Evolutionary conservation across 1,284 basidiomycete genomes (phyloP), one percentile per base, ranked within the genome.

Genomic region (Coniophora puteana): DNA sequence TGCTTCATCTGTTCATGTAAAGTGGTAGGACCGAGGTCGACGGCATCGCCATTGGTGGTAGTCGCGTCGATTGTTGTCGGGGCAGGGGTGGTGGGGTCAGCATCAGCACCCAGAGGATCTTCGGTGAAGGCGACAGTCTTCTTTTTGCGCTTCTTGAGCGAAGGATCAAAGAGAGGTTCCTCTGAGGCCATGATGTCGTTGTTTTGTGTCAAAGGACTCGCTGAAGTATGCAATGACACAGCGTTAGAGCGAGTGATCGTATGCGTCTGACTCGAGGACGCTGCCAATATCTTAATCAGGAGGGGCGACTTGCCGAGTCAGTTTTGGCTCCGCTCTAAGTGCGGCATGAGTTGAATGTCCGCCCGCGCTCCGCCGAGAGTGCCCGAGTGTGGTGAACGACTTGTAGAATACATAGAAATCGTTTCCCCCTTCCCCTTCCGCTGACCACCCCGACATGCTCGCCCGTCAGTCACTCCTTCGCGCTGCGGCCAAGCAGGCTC

Each of bases 111-210:
- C n/a, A 87, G 74, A 0, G 87, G 83, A 57, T 90, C 87, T 57
- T 89, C 88, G 0, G 79, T 80, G 65, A 91, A 90, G 12, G 83
- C 83, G 31, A 92, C 87, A 11, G 72, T 73, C 68, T 91, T 91
- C 69, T 92, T 92, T 74, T 88, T 90, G 53, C 78, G 75, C 69
- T 90, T 90, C 66, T 89, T 90, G 46, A 90, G 71, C 41, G 83
- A 84, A 2, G 84, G 81, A 55, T 92, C 88, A 55, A 91, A 91
- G 24, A 90, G 58, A 1, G 86, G 87, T 67, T 87, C 84, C 52
- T 85, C 83, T 27, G 78, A 72, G 36, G 75, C 66, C 74, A 77
- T 75, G 31, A 22, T 32, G 12, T 31, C 23, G 36, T 38, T 65
- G 30, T 36, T 49, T 20, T n/a, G n/a, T n/a, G n/a, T n/a, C n/a